Evolutionary conservation across 371 early-diverging fungal genomes (phyloP).

Genomic region (Rhizomucor miehei): DNA sequence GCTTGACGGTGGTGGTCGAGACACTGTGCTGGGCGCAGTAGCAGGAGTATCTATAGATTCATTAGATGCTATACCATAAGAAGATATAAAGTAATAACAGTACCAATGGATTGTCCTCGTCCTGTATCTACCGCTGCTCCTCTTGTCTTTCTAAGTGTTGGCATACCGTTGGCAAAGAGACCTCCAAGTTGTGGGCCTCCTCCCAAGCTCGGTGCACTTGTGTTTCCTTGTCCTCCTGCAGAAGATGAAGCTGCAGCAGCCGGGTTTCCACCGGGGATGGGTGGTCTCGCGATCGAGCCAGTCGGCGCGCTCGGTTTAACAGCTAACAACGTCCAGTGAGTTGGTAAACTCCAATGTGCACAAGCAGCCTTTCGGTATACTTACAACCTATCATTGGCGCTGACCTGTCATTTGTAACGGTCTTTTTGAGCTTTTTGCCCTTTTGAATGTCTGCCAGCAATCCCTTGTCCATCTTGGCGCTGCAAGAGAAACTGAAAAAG

Average conservation of each 20-base stretch:
- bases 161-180: slow-evolving; percentile 67
- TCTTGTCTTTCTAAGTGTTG: slow-evolving; percentile 54
- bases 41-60: not conserved
- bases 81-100: not conserved
- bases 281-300: slow-evolving; percentile 30
- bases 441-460: slow-evolving; percentile 74
- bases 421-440: slow-evolving; percentile 71
- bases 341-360: too few relatives aligned
- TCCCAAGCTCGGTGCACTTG: slow-evolving; percentile 9
- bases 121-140: slow-evolving; percentile 41
- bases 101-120: slow-evolving; percentile 15
- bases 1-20: slow-evolving; percentile 17
- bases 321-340: slow-evolving; percentile 10
- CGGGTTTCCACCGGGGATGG: slow-evolving; percentile 23
- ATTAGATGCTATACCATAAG: too few relatives aligned
- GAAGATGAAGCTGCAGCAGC: not conserved
- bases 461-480: slow-evolving; percentile 37
- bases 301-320: slow-evolving; percentile 13
- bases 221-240: too few relatives aligned
- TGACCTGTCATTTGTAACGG: slow-evolving; percentile 80
- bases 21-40: not conserved
- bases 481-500: too few relatives aligned
- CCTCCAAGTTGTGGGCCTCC: slow-evolving; percentile 52
- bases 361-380: too few relatives aligned
- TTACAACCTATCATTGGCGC: slow-evolving; percentile 55